Evolutionary conservation across 345 rosid species (phyloP).

Genomic region (rapeseed (Brassica napus)): DNA sequence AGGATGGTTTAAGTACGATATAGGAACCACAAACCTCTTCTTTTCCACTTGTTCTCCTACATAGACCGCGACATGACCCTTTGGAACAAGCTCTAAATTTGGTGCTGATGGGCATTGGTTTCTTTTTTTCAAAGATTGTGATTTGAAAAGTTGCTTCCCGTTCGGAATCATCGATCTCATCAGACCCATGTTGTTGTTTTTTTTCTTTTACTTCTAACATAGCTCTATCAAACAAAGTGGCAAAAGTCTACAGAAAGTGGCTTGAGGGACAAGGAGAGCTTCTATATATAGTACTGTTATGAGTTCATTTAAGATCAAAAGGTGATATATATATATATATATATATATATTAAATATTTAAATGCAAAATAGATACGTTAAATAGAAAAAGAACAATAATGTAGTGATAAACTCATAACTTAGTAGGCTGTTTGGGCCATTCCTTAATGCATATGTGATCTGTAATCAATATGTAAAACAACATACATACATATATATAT

Average conservation of each 20-base stretch:
- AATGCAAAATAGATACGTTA: neutral
- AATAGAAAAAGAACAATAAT: slow-evolving; percentile 2
- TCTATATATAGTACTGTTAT: neutral
- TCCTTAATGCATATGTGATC: slow-evolving; percentile 7
- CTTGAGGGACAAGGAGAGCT: neutral
- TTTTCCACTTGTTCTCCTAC: slow-evolving; percentile 40
- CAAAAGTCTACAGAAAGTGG: neutral
- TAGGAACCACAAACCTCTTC: slow-evolving; percentile 39
- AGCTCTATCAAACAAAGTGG: neutral
- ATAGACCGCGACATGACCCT: slow-evolving; percentile 43
- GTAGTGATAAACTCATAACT: slow-evolving; percentile 9
- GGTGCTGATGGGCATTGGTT: slow-evolving; percentile 6
- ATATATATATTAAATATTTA: neutral
- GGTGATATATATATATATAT: neutral
- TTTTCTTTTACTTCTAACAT: neutral
- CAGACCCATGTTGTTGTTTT: slow-evolving; percentile 12
- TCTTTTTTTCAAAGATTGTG: slow-evolving; percentile 22
- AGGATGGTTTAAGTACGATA: slow-evolving; percentile 44
- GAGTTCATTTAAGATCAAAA: slow-evolving; percentile 6
- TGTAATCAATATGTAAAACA: neutral
- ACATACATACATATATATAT: neutral
- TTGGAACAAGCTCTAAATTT: slow-evolving; percentile 30
- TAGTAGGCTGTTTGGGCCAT: slow-evolving; percentile 15
- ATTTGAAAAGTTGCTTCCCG: slow-evolving; percentile 31
- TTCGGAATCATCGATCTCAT: slow-evolving; percentile 14